Evolutionary conservation across 2,329 filamentous ascomycete genomes (phyloP).

Genomic region (Dactylonectria macrodidyma): DNA sequence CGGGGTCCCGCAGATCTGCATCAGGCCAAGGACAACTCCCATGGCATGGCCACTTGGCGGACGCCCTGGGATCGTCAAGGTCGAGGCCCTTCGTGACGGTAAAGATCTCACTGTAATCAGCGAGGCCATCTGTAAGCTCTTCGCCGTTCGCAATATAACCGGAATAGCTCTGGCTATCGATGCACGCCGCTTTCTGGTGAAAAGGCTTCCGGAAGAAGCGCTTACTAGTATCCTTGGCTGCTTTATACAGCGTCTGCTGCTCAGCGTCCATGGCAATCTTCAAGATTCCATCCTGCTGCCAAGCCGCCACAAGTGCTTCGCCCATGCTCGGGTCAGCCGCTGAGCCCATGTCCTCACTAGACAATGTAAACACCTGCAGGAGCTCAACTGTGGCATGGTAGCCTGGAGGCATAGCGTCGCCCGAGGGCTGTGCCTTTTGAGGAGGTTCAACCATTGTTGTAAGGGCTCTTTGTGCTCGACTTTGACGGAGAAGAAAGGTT

Average conservation of each 20-base stretch:
- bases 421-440: neutral
- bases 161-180: slow-evolving; percentile 62
- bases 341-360: slow-evolving; percentile 53
- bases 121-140: slow-evolving; percentile 63
- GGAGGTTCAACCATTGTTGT: neutral
- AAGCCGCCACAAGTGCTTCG: slow-evolving; percentile 58
- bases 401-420: slow-evolving; percentile 47
- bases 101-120: slow-evolving; percentile 68
- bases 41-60: slow-evolving; percentile 63
- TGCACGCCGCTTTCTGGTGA: slow-evolving; percentile 57
- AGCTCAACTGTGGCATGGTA: slow-evolving; percentile 43
- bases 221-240: slow-evolving; percentile 55
- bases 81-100: slow-evolving; percentile 65
- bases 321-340: slow-evolving; percentile 55
- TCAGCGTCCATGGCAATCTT: slow-evolving; percentile 58
- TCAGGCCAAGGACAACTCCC: slow-evolving; percentile 65
- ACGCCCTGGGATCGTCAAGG: slow-evolving; percentile 56
- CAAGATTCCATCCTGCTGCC: slow-evolving; percentile 62
- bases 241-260: slow-evolving; percentile 54
- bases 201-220: slow-evolving; percentile 57
- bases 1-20: slow-evolving; percentile 55
- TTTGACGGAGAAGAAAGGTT: neutral
- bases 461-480: neutral
- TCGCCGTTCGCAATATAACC: slow-evolving; percentile 67
- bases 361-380: slow-evolving; percentile 61